Conservation (phyloP, 2,329 filamentous ascomycete species). For the Aspergillus sp. region DNA sequence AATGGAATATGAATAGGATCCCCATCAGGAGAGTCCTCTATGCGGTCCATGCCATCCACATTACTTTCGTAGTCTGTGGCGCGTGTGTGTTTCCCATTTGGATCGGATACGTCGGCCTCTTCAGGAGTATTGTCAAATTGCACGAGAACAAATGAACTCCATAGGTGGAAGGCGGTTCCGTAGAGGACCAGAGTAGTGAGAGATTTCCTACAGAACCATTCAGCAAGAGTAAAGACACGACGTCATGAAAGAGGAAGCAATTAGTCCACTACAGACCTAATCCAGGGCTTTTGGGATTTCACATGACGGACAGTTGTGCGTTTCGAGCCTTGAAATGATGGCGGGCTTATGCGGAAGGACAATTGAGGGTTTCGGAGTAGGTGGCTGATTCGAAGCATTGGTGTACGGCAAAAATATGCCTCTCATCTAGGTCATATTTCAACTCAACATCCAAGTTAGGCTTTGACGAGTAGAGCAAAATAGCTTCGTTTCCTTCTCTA, state of each 20-base stretch:
- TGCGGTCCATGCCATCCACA: not conserved
- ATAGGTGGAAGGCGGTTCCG: conserved; percentile 26
- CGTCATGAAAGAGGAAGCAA: not conserved
- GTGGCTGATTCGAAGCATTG: conserved; percentile 28
- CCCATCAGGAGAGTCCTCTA: conserved; percentile 29
- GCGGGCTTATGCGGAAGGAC: conserved; percentile 15
- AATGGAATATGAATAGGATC: conserved; percentile 53
- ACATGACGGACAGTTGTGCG: conserved; percentile 23
- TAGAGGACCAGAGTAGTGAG: conserved; percentile 23
- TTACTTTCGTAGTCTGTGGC: not conserved
- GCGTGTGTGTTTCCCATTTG: conserved; percentile 2
- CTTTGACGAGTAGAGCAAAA: not conserved
- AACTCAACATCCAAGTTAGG: not conserved
- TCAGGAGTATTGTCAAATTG: conserved; percentile 21
- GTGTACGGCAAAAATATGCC: conserved; percentile 7
- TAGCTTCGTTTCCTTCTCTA: too few relatives aligned
- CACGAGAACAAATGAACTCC: conserved; percentile 24
- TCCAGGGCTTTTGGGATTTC: conserved; percentile 27
- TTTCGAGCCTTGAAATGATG: conserved; percentile 10
- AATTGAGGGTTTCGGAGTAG: conserved; percentile 19
- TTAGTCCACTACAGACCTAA: conserved; percentile 18
- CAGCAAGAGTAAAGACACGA: not conserved
- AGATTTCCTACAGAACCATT: conserved; percentile 16
- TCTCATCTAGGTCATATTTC: conserved; percentile 5
- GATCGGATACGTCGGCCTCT: conserved; percentile 12